These are phyloP conservation scores for Echria macrotheca DNA, from an alignment of 495 filamentous ascomycete species.

Conservation along the genomic window DNA sequence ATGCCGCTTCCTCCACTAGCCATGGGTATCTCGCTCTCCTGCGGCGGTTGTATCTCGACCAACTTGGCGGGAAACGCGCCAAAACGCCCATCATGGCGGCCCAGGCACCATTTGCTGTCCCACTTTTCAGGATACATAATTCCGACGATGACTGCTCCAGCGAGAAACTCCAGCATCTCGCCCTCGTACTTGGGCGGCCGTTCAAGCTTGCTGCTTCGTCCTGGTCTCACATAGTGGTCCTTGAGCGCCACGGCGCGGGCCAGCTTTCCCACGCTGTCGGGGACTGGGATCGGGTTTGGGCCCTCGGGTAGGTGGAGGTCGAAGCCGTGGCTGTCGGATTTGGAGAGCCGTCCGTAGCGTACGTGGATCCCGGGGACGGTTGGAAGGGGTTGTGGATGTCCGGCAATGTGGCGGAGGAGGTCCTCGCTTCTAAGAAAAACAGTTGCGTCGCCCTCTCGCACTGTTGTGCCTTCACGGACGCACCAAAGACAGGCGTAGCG, in stretches of 20 bases:
- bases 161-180: constrained; percentile 37
- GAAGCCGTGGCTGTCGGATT: constrained; percentile 23
- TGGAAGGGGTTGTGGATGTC: constrained; percentile 36
- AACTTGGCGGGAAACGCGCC: constrained; percentile 37
- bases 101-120: constrained; percentile 40
- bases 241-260: constrained; percentile 29
- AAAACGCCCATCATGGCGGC: constrained; percentile 41
- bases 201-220: constrained; percentile 17
- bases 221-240: constrained; percentile 30
- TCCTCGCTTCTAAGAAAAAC: constrained; percentile 29
- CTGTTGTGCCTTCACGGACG: constrained; percentile 21
- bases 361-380: constrained; percentile 31
- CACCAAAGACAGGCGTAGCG: constrained; percentile 36
- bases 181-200: constrained; percentile 33
- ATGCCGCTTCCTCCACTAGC: constrained; percentile 14
- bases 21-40: constrained; percentile 24
- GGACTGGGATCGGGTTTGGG: constrained; percentile 24
- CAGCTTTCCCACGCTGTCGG: constrained; percentile 27
- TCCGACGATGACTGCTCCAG: constrained; percentile 40
- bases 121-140: constrained; percentile 42
- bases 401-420: constrained; percentile 30
- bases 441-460: constrained; percentile 33
- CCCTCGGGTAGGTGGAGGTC: constrained; percentile 39
- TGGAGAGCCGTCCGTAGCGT: constrained; percentile 28
- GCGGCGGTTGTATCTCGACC: constrained; percentile 32